Percentiles rank a stretch among this genome's conserved stretches.
phyloP scores from a whole-genome alignment of 139 green algal genomes.

The Chlorella sp. region DNA sequence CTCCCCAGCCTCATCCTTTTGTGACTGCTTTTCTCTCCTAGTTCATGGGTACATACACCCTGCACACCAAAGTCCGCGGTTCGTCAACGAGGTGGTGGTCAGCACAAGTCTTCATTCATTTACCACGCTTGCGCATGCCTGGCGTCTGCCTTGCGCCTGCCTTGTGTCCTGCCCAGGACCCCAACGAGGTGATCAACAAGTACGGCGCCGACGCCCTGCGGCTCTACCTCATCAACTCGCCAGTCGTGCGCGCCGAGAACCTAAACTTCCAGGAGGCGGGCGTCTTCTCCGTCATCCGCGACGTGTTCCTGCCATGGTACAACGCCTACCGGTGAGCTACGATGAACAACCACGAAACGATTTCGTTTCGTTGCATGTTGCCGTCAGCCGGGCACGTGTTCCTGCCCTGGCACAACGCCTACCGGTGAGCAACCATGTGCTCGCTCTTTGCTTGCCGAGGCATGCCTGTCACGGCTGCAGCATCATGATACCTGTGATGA shows the following conservation, averaged over 20 bases:
- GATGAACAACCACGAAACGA: too few relatives aligned
- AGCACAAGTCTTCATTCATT: too few relatives aligned
- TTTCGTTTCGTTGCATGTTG: conserved; percentile 93
- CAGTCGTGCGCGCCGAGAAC: conserved; percentile 75
- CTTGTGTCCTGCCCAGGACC: conserved; percentile 59
- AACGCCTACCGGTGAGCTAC: conserved; percentile 87
- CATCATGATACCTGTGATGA: too few relatives aligned
- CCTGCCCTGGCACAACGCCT: conserved; percentile 99
- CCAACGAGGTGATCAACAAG: conserved; percentile 77
- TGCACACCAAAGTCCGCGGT: too few relatives aligned
- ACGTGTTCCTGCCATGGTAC: conserved; percentile 99
- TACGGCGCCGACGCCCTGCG: conserved; percentile 93
- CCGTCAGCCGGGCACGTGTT: conserved; percentile 94
- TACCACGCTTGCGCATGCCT: too few relatives aligned
- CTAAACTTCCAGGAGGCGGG: conserved; percentile 18
- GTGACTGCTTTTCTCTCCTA: too few relatives aligned
- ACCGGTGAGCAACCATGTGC: conserved; percentile 54
- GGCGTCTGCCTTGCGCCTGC: too few relatives aligned
- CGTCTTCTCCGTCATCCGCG: conserved; percentile 90
- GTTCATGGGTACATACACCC: too few relatives aligned
- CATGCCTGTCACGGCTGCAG: too few relatives aligned
- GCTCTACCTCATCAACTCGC: conserved; percentile 98
- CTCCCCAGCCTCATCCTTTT: too few relatives aligned
- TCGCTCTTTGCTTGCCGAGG: too few relatives aligned
- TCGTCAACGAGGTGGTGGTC: too few relatives aligned